Evolutionary conservation across 768 basidiomycete genomes (phyloP).

Genomic region (Zangia roseola): DNA sequence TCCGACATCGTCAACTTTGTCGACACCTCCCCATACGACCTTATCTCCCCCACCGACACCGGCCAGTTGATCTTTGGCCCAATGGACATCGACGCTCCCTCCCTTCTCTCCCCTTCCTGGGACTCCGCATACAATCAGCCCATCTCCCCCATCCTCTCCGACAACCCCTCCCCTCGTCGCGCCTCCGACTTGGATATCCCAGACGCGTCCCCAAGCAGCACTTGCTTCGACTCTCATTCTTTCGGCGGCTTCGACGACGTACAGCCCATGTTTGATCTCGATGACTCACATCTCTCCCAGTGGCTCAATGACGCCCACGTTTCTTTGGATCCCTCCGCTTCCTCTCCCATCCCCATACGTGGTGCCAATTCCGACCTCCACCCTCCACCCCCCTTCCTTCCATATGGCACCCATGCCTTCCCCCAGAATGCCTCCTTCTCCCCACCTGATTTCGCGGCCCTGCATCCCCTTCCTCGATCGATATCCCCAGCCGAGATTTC

Average conservation of each 20-base stretch:
- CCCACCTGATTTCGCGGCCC: constrained; percentile 57
- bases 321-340: constrained; percentile 35
- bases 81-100: constrained; percentile 31
- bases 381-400: constrained; percentile 45
- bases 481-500: constrained; percentile 55
- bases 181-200: constrained; percentile 40
- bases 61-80: constrained; percentile 38
- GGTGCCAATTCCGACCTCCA: constrained; percentile 41
- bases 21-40: constrained; percentile 44
- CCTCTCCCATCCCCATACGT: constrained; percentile 67
- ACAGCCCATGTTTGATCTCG: constrained; percentile 39
- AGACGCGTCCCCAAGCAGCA: constrained; percentile 39
- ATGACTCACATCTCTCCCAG: constrained; percentile 43
- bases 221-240: constrained; percentile 34
- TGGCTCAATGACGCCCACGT: constrained; percentile 67
- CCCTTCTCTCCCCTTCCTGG: constrained; percentile 30
- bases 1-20: constrained; percentile 34
- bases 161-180: constrained; percentile 41
- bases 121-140: constrained; percentile 35
- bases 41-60: constrained; percentile 27
- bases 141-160: constrained; percentile 41
- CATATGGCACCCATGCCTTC: constrained; percentile 49
- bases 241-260: constrained; percentile 33
- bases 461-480: constrained; percentile 62
- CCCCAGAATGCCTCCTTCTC: constrained; percentile 54